These are phyloP conservation scores for Metschnikowia matae DNA, from an alignment of 805 yeast species.

Conservation along the genomic window DNA sequence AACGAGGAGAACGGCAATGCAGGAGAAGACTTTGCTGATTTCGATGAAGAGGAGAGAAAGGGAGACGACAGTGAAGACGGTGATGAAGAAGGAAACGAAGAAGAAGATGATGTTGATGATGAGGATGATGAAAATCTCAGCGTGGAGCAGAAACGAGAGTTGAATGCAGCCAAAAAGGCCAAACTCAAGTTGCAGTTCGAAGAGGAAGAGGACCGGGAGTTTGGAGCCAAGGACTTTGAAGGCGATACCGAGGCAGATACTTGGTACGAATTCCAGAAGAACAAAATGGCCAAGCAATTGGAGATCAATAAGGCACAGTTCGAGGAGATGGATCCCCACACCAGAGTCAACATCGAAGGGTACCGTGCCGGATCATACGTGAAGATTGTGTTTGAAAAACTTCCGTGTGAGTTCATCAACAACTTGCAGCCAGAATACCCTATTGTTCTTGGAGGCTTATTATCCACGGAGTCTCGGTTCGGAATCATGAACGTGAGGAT, in stretches of 20 bases:
- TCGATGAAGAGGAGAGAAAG: conserved; percentile 49
- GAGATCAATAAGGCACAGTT: conserved; percentile 86
- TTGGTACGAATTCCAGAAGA: conserved; percentile 97
- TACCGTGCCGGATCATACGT: conserved; percentile 92
- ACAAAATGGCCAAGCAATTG: conserved; percentile 92
- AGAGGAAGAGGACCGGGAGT: conserved; percentile 60
- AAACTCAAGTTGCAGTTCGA: conserved; percentile 86
- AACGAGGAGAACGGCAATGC: conserved; percentile 24
- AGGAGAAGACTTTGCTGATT: conserved; percentile 48
- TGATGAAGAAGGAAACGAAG: conserved; percentile 22
- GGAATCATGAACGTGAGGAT: conserved; percentile 91
- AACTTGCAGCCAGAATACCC: conserved; percentile 85
- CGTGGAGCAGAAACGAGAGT: conserved; percentile 71
- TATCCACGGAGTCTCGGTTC: conserved; percentile 87
- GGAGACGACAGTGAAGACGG: conserved; percentile 35
- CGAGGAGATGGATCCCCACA: conserved; percentile 67
- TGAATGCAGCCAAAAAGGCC: conserved; percentile 87
- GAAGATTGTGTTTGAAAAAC: conserved; percentile 70
- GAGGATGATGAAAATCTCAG: conserved; percentile 38
- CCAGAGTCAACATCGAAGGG: conserved; percentile 83
- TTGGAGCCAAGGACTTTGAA: conserved; percentile 78
- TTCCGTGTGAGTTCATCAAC: conserved; percentile 89
- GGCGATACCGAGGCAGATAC: conserved; percentile 75
- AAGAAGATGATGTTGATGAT: conserved; percentile 27
- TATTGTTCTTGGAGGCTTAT: conserved; percentile 82